A percentile compares a stretch with the other conserved stretches of the same genome.
phyloP scores from a whole-genome alignment of 148 eudicot genomes.

The Dianthus caryophyllus region DNA sequence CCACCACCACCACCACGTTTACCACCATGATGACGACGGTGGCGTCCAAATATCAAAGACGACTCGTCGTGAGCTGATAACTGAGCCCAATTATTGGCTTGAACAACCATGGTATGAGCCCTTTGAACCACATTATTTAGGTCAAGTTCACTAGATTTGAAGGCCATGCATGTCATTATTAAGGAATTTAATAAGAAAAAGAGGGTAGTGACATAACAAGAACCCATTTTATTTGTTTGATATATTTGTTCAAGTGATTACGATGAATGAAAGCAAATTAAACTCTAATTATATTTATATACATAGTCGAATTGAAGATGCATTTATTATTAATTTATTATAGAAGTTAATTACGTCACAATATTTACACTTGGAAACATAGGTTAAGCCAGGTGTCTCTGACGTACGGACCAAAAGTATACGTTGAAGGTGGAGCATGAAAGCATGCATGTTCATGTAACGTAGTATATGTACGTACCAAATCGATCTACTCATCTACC shows the following conservation, averaged over 20 bases:
- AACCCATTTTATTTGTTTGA: conserved; percentile 19
- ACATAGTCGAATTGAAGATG: too few species aligned
- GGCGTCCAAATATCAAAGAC: conserved; percentile 18
- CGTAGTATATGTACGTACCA: background rate
- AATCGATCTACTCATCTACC: too few species aligned
- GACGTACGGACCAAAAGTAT: background rate
- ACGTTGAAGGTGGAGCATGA: background rate
- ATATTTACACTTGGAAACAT: background rate
- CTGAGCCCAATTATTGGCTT: conserved; percentile 35
- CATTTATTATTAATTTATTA: too few species aligned
- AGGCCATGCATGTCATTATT: conserved; percentile 15
- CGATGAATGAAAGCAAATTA: too few species aligned
- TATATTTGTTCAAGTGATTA: too few species aligned
- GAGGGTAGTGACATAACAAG: conserved; percentile 21
- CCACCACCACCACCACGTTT: background rate
- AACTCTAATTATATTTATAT: too few species aligned
- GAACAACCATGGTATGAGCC: conserved; percentile 35
- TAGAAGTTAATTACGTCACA: background rate
- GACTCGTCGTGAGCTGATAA: conserved; percentile 15
- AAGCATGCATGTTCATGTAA: background rate
- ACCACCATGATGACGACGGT: conserved; percentile 13
- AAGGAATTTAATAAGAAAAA: conserved; percentile 9
- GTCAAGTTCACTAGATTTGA: conserved; percentile 25
- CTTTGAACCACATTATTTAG: conserved; percentile 25
- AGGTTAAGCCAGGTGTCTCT: background rate